Evolutionary conservation across 2,329 filamentous ascomycete genomes (phyloP), one percentile per base, ranked within the genome.

Genomic region (Knufia petricola): DNA sequence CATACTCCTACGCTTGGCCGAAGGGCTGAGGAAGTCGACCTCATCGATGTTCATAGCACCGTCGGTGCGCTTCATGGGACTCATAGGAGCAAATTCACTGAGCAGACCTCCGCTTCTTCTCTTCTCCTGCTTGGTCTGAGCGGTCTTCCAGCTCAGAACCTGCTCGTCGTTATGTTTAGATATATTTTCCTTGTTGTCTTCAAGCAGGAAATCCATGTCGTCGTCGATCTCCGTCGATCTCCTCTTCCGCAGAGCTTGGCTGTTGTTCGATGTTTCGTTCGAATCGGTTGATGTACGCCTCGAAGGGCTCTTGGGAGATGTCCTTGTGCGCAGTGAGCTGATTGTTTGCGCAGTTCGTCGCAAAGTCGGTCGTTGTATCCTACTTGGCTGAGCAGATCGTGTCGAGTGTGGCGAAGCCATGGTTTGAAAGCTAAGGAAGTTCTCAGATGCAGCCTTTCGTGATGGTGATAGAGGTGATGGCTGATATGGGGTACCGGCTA

Each of bases 31-130:
- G 49, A 85, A 74, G 58, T 77, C 83, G 23, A 81, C 75, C 55
- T 86, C 84, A 60, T 94, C 89, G 42, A 94, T 70, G 60, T 87
- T 87, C 85, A 94, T 90, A 13, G 50, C 50, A 37, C 85, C 84
- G 69, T 96, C 90, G 61, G 84, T 90, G 59, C 92, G 82, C 74
- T 96, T 95, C 58, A 96, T 70, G 3, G 90, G 89, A 63, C 90
- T 95, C 20, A 55, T 41, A 34, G 56, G 53, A 4, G 84, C 81
- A 17, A 77, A 71, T 15, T 77, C 71, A 42, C 72, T 68, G 40
- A 72, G 67, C 56, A 68, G 67, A 60, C 73, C 67, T 19, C 66
- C 67, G 55, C 68, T 72, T 13, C 69, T 64, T 57, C 63, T 69
- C 63, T 72, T 75, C 52, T 76, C 75, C 38, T 72, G 66, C 45